phyloP scores from a whole-genome alignment of 306 rosid species.

The Arachis hypogaea region DNA sequence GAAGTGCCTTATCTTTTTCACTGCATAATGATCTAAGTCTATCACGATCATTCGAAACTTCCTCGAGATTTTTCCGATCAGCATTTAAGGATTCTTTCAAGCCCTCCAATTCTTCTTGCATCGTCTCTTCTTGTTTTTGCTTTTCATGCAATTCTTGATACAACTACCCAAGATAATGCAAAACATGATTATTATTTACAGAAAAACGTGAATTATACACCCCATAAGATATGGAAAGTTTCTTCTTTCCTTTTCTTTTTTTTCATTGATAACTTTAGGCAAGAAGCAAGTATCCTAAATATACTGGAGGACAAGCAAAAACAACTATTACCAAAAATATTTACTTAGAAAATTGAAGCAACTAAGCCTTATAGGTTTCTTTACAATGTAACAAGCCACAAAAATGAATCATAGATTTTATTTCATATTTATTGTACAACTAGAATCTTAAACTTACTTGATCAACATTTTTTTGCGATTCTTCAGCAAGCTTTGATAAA shows the following conservation, averaged over 20 bases:
- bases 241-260: background rate
- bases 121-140: slow-evolving; percentile 62
- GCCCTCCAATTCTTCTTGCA: slow-evolving; percentile 74
- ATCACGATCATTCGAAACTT: slow-evolving; percentile 58
- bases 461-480: slow-evolving; percentile 77
- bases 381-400: slow-evolving; percentile 27
- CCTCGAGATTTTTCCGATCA: slow-evolving; percentile 60
- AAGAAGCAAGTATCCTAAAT: slow-evolving; percentile 4
- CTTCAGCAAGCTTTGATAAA: slow-evolving; percentile 77
- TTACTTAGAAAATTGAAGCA: slow-evolving; percentile 17
- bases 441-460: slow-evolving; percentile 58
- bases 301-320: background rate
- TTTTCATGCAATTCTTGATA: slow-evolving; percentile 69
- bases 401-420: background rate
- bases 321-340: slow-evolving; percentile 20
- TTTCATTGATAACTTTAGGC: background rate
- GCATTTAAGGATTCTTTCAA: slow-evolving; percentile 67
- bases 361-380: background rate
- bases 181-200: slow-evolving; percentile 18
- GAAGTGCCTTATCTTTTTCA: slow-evolving; percentile 76
- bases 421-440: slow-evolving; percentile 28
- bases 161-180: slow-evolving; percentile 55
- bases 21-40: slow-evolving; percentile 59
- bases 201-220: slow-evolving; percentile 13
- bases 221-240: background rate